Percentiles rank a stretch among this genome's conserved stretches.
Evolutionary conservation across 495 filamentous ascomycete species (phyloP).

Genomic region (Penicillium cataractarum): DNA sequence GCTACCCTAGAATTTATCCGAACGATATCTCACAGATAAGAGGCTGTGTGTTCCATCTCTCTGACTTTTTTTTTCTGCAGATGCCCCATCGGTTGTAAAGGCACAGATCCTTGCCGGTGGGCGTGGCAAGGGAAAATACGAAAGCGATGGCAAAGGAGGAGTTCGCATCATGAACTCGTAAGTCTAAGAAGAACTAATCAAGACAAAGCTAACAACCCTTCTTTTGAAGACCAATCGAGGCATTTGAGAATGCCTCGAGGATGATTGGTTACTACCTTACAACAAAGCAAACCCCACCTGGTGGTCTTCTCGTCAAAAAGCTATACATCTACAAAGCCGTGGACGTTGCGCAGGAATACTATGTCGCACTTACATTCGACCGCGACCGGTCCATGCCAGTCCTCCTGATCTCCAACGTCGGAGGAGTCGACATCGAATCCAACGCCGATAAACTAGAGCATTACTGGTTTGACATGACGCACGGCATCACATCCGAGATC

Average conservation of each 20-base stretch:
- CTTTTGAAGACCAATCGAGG: constrained; percentile 27
- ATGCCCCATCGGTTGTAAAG: constrained; percentile 36
- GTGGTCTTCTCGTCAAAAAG: constrained; percentile 36
- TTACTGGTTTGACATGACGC: constrained; percentile 29
- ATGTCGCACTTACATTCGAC: constrained; percentile 40
- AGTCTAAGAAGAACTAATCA: not conserved
- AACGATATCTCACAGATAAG: not conserved
- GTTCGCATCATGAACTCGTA: constrained; percentile 35
- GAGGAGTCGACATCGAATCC: constrained; percentile 38
- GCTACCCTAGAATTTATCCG: not conserved
- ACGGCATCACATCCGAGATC: constrained; percentile 30
- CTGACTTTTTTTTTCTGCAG: constrained; percentile 6
- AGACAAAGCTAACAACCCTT: not conserved
- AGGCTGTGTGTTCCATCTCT: not conserved
- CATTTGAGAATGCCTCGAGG: constrained; percentile 33
- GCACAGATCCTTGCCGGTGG: constrained; percentile 39
- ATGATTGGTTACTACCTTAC: constrained; percentile 39
- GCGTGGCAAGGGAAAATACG: constrained; percentile 35
- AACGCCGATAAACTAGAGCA: constrained; percentile 31
- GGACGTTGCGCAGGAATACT: constrained; percentile 33
- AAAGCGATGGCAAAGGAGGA: constrained; percentile 37
- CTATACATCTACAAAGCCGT: constrained; percentile 40
- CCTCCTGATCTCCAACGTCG: constrained; percentile 34
- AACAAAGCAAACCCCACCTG: constrained; percentile 36
- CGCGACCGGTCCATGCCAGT: constrained; percentile 32